Percentiles rank a stretch among this genome's conserved stretches.
Conservation (phyloP, 495 filamentous ascomycete species). For the Lindgomyces ingoldianus region DNA sequence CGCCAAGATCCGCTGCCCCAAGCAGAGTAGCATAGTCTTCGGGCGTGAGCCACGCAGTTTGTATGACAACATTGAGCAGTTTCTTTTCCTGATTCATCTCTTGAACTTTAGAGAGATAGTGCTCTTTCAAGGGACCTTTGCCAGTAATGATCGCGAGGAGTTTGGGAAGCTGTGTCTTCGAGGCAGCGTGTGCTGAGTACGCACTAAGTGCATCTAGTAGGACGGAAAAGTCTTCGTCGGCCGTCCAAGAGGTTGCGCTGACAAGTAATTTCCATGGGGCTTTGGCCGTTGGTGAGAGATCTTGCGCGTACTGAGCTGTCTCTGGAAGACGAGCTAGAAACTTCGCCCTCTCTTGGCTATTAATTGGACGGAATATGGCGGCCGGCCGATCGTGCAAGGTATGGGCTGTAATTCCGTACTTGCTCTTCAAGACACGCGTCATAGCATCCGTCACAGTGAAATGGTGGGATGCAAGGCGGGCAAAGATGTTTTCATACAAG, state of each 20-base stretch:
- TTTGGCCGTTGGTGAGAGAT: constrained; percentile 56
- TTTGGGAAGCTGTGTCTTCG: constrained; percentile 53
- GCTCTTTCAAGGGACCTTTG: constrained; percentile 78
- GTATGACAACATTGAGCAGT: constrained; percentile 67
- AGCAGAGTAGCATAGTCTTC: constrained; percentile 83
- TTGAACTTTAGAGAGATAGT: constrained; percentile 68
- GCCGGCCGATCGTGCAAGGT: constrained; percentile 88
- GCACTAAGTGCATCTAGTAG: constrained; percentile 78
- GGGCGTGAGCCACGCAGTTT: constrained; percentile 79
- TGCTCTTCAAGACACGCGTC: constrained; percentile 65
- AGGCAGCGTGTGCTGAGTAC: constrained; percentile 57
- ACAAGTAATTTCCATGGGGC: constrained; percentile 64
- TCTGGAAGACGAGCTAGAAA: constrained; percentile 65
- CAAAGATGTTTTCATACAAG: constrained; percentile 72
- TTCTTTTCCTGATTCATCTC: constrained; percentile 59
- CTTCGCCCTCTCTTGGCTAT: constrained; percentile 49
- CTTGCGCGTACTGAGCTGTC: constrained; percentile 56
- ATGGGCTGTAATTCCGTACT: constrained; percentile 61
- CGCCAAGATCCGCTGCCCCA: constrained; percentile 84
- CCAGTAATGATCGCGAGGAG: constrained; percentile 90
- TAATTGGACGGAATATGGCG: constrained; percentile 73
- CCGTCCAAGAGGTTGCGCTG: constrained; percentile 93
- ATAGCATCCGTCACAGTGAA: constrained; percentile 90
- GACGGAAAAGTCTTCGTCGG: constrained; percentile 91
- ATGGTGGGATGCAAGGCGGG: constrained; percentile 68